Evolutionary conservation across 371 early-diverging fungal genomes (phyloP).

Genomic region (Chytridium lagenaria): DNA sequence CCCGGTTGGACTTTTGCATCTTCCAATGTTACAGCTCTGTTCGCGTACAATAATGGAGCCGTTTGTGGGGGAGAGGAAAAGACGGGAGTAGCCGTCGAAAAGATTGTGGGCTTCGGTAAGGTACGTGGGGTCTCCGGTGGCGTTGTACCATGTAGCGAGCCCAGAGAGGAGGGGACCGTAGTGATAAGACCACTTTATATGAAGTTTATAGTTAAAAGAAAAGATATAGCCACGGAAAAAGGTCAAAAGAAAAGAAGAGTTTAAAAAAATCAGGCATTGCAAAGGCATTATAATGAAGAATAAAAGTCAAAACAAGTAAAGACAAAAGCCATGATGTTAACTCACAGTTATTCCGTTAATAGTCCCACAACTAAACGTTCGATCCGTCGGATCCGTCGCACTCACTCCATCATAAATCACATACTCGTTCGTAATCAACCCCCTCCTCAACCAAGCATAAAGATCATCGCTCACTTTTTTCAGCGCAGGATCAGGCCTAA

Average conservation of each 20-base stretch:
- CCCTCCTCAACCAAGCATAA: conserved; percentile 47
- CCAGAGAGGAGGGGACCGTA: conserved; percentile 33
- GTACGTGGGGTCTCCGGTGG: conserved; percentile 31
- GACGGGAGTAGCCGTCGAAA: conserved; percentile 14
- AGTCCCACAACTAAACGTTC: background rate
- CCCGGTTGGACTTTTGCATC: background rate
- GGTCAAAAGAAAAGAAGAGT: too few relatives aligned
- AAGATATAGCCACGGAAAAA: too few relatives aligned
- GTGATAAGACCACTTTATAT: conserved; percentile 36
- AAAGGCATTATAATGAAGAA: too few relatives aligned
- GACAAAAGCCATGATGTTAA: background rate
- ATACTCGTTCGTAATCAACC: conserved; percentile 29
- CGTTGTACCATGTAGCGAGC: conserved; percentile 38
- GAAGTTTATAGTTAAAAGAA: background rate
- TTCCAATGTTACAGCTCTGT: background rate
- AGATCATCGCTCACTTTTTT: conserved; percentile 27
- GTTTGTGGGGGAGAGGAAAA: conserved; percentile 17
- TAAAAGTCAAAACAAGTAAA: background rate
- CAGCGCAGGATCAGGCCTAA: conserved; percentile 41
- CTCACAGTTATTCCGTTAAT: background rate
- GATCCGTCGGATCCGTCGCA: conserved; percentile 6
- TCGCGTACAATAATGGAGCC: background rate
- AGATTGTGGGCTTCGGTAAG: conserved; percentile 32
- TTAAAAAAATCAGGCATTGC: too few relatives aligned
- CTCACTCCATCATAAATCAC: conserved; percentile 40